A percentile compares a stretch with the other conserved stretches of the same genome.
Evolutionary conservation across 2,329 filamentous ascomycete species (phyloP).

Genomic region (Monilinia fructigena): DNA sequence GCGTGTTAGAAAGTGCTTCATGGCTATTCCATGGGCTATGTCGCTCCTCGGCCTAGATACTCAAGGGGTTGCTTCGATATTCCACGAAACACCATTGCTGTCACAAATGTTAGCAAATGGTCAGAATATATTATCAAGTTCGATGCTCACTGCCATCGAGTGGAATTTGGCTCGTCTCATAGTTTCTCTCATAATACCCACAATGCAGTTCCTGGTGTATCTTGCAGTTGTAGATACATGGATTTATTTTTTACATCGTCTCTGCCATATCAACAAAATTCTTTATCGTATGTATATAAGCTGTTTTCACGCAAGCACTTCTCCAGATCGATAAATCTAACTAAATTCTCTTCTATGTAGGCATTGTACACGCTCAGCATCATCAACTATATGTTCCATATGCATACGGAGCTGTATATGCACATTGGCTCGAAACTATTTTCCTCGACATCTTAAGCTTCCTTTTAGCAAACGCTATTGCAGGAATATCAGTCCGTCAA

Average conservation of each 20-base stretch:
- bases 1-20: constrained; percentile 1
- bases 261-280: constrained; percentile 17
- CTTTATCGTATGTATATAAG: constrained; percentile 16
- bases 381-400: constrained; percentile 18
- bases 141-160: background rate
- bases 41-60: constrained; percentile 7
- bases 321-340: background rate
- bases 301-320: background rate
- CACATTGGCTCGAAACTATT: constrained; percentile 19
- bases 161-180: constrained; percentile 14
- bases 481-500: constrained; percentile 22
- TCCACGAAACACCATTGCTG: background rate
- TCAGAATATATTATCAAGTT: background rate
- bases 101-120: background rate
- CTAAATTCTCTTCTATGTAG: background rate
- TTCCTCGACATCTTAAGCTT: constrained; percentile 22
- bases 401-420: constrained; percentile 21
- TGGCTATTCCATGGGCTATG: background rate
- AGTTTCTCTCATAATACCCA: constrained; percentile 7
- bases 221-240: constrained; percentile 22
- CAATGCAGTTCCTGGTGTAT: constrained; percentile 10
- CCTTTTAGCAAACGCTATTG: constrained; percentile 14
- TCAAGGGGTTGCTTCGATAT: constrained; percentile 9
- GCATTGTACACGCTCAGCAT: constrained; percentile 16
- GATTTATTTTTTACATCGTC: constrained; percentile 18